Base-by-base conservation (phyloP, 148 eudicot genomes). In the Arctostaphylos glauca region DNA sequence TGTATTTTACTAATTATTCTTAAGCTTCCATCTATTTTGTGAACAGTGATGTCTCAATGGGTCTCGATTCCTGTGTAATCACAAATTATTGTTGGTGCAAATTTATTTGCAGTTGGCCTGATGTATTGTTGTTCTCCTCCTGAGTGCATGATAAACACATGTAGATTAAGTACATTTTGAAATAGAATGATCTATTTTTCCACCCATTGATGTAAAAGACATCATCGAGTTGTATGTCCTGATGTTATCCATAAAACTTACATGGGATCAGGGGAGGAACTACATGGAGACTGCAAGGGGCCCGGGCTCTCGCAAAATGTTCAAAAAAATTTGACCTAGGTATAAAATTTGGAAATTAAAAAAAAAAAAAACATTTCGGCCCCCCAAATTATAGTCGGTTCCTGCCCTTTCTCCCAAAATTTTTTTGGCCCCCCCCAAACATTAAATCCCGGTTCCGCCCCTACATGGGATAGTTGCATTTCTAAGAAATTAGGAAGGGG, bases 171-270 rank as follows among this genome's bases (percentile, higher is more conserved):
- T 9, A 56, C n/a, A 14, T 16, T 13, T 1, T 56, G 18, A 13
- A 18, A 18, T 16, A 56, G 50, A 54, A 18, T 56, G 18, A 19
- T 79, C 81, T 0, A 79, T 38, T 21, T 79, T 79, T 18, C 47
- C 70, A 38, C 81, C 81, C 23, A 79, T 79, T 15, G 81, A 79
- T 5, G 81, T 79, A 44, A 77, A 77, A 0, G 80, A 52, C 9
- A n/a, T 23, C 9, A 77, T 23, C 9, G 64, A 77, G 7, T 79
- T 79, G 50, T 79, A 59, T 5, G 49, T 54, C 21, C 71, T 41
- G 5, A 77, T 54, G 5, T 77, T 2, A 0, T 77, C 15, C 46
- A 2, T 77, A 14, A 77, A 77, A 14, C 41, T 77, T 25, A 18
- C 16, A 13, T 56, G n/a, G n/a, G n/a, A n/a, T n/a, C n/a, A n/a